Percentiles rank a stretch among this genome's conserved stretches.
These are phyloP conservation scores for Colletotrichum viniferum DNA, from an alignment of 2,329 filamentous ascomycete genomes.

Conservation along the genomic window DNA sequence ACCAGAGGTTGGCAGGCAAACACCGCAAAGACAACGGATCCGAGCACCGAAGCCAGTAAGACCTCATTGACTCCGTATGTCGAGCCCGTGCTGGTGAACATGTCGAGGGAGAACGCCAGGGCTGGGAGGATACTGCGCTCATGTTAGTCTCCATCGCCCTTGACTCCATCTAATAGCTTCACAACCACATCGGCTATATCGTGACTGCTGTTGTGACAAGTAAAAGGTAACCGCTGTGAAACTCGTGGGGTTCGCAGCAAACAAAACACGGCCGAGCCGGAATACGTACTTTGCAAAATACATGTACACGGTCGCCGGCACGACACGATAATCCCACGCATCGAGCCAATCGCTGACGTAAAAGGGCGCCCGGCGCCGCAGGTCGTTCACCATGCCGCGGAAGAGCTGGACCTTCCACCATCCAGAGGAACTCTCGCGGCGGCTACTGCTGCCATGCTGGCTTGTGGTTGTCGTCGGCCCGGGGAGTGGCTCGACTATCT, in stretches of 20 bases:
- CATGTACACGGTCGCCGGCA: constrained; percentile 90
- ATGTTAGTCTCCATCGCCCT: constrained; percentile 7
- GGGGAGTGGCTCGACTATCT: neutral
- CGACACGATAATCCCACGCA: constrained; percentile 88
- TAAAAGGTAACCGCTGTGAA: neutral
- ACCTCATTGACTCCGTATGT: constrained; percentile 93
- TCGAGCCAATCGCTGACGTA: constrained; percentile 85
- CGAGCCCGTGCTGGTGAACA: constrained; percentile 87
- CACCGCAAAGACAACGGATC: constrained; percentile 79
- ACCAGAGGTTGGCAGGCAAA: constrained; percentile 84
- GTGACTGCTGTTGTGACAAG: neutral
- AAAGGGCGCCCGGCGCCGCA: constrained; percentile 75
- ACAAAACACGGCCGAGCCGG: neutral
- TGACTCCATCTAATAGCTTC: neutral
- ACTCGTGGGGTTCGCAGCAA: neutral
- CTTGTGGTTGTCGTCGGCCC: neutral
- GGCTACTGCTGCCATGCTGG: neutral
- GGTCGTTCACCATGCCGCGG: constrained; percentile 79
- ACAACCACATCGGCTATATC: neutral
- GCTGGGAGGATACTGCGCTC: constrained; percentile 77
- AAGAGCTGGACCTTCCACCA: constrained; percentile 83
- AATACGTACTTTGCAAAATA: constrained; percentile 84
- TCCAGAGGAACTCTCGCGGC: constrained; percentile 1
- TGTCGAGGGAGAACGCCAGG: constrained; percentile 87
- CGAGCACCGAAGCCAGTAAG: constrained; percentile 82